Evolutionary conservation across 768 basidiomycete species (phyloP).

Genomic region (Phallus indusiatus): DNA sequence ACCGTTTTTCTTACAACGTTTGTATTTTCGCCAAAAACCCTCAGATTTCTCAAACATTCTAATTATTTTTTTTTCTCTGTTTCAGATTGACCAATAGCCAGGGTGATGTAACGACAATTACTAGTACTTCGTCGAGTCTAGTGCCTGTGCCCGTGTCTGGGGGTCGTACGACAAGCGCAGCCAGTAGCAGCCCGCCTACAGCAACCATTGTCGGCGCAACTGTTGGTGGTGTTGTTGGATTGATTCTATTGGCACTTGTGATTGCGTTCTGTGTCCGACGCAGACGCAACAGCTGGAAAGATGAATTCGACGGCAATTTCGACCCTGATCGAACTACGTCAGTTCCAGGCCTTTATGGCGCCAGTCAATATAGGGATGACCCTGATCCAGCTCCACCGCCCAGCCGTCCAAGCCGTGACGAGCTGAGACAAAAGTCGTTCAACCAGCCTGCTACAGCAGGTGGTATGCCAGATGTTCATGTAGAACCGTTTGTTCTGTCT

Average conservation of each 20-base stretch:
- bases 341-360: conserved; percentile 16
- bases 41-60: too few species aligned
- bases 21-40: not conserved
- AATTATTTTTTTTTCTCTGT: too few species aligned
- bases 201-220: conserved; percentile 43
- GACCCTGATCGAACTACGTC: conserved; percentile 35
- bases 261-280: conserved; percentile 21
- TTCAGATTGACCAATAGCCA: not conserved
- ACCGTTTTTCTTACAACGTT: not conserved
- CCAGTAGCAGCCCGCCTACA: conserved; percentile 11
- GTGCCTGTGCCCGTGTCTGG: not conserved
- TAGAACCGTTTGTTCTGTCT: not conserved
- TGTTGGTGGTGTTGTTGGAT: conserved; percentile 34
- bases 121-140: not conserved
- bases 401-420: not conserved
- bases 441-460: not conserved
- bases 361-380: conserved; percentile 13
- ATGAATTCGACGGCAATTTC: conserved; percentile 43
- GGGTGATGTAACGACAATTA: not conserved
- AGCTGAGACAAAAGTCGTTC: not conserved
- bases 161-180: not conserved
- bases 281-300: conserved; percentile 14
- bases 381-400: conserved; percentile 14
- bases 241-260: conserved; percentile 20
- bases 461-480: not conserved